These are phyloP conservation scores for Lepiota brunneoincarnata DNA, from an alignment of 768 basidiomycete species.

Conservation along the genomic window DNA sequence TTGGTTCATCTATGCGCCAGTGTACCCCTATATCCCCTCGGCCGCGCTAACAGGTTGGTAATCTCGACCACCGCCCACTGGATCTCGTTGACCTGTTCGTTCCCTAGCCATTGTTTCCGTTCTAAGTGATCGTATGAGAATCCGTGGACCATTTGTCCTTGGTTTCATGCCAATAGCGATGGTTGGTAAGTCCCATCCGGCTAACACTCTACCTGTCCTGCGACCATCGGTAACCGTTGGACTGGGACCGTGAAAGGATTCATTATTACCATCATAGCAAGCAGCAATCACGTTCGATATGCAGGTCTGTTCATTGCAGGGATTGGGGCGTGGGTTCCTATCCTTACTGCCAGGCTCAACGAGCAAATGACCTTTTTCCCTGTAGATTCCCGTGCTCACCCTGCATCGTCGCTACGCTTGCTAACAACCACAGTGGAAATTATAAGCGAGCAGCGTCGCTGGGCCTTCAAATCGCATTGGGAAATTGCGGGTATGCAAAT, in stretches of 20 bases:
- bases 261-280: constrained; percentile 22
- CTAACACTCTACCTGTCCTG: not conserved
- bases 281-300: constrained; percentile 7
- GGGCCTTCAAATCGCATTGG: constrained; percentile 3
- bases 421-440: constrained; percentile 10
- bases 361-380: not conserved
- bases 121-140: constrained; percentile 21
- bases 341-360: not conserved
- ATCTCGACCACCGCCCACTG: not conserved
- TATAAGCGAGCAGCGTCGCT: constrained; percentile 7
- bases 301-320: not conserved
- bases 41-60: constrained; percentile 20
- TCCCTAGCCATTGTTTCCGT: constrained; percentile 20
- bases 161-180: constrained; percentile 22
- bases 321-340: constrained; percentile 1
- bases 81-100: not conserved
- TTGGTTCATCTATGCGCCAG: constrained; percentile 13
- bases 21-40: constrained; percentile 28
- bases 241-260: constrained; percentile 18
- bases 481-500: not conserved
- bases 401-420: not conserved
- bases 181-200: not conserved
- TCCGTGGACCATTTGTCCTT: constrained; percentile 26
- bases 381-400: not conserved
- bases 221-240: not conserved